A percentile compares a stretch with the other conserved stretches of the same genome.
phyloP scores from a whole-genome alignment of 2,329 filamentous ascomycete genomes.

The Neodidymelliopsis sp. region DNA sequence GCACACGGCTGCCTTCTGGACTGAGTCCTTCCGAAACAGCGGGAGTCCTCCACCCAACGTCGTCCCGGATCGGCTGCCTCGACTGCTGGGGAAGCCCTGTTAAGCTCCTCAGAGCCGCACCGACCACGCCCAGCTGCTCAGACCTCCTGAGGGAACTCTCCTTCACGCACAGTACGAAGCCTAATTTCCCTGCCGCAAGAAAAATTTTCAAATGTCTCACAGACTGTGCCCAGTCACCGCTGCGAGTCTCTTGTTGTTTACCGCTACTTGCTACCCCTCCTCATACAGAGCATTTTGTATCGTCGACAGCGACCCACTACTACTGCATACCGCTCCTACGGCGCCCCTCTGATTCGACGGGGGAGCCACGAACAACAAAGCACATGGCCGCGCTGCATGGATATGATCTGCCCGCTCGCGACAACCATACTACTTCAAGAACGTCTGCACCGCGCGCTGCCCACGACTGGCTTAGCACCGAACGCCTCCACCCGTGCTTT shows the following conservation, averaged over 20 bases:
- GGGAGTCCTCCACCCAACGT: slow-evolving; percentile 42
- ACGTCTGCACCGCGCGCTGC: slow-evolving; percentile 29
- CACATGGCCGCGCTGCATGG: slow-evolving; percentile 39
- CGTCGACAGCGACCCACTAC: slow-evolving; percentile 33
- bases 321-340: slow-evolving; percentile 39
- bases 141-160: slow-evolving; percentile 36
- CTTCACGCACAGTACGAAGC: slow-evolving; percentile 33
- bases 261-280: slow-evolving; percentile 41
- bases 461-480: slow-evolving; percentile 41
- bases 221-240: slow-evolving; percentile 32
- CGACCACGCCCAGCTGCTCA: slow-evolving; percentile 32
- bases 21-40: slow-evolving; percentile 34
- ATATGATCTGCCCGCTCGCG: slow-evolving; percentile 38
- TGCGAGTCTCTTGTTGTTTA: slow-evolving; percentile 42
- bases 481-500: slow-evolving; percentile 43
- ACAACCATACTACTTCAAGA: slow-evolving; percentile 37
- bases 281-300: slow-evolving; percentile 5
- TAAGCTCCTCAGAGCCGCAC: slow-evolving; percentile 46
- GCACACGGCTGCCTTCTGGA: slow-evolving; percentile 30
- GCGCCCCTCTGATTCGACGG: slow-evolving; percentile 41
- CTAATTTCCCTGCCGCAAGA: slow-evolving; percentile 48
- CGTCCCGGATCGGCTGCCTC: slow-evolving; percentile 34
- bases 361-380: slow-evolving; percentile 42
- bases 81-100: slow-evolving; percentile 40
- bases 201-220: slow-evolving; percentile 46